Base-by-base conservation (phyloP, 164 flowering plant genomes). In the Cinnamomum chago region DNA sequence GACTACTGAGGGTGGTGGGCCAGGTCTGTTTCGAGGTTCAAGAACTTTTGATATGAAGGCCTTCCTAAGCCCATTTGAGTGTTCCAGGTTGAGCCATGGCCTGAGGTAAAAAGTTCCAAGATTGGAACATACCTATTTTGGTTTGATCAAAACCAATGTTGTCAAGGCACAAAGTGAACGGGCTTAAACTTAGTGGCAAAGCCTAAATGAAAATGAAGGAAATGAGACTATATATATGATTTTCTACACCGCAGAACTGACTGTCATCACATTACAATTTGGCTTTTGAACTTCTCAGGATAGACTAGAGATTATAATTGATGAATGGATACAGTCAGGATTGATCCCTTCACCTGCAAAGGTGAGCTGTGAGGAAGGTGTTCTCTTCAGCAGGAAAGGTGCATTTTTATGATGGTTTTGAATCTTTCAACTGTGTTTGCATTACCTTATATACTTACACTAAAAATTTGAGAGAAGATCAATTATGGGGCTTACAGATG, bases 281-380 rank as follows among this genome's bases (percentile, higher is more conserved):
- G 35, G 50, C 70, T 72, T 68, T 72, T 58, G 27, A 1, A 69
- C 0, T 84, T 78, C 89, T 78, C 89, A 92, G 97, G 90, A 87
- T 83, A 91, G 96, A 85, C 91, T 94, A 80, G 92, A 89, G 82
- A 86, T 87, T 72, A 85, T 94, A 75, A 75, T 92, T 62, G 82
- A 81, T 72, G 83, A 72, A 33, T 92, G 94, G 94, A 86, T 92
- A 77, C 80, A 81, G 70, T 79, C 28, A 22, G 85, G 90, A 71
- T 76, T 78, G 73, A 83, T 94, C 27, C 97, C 96, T 67, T 84
- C 96, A 78, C 93, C 97, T 50, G 91, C 94, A 69, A 93, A 89
- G 79, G 97, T 91, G 62, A 92, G 96, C 82, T 81, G 84, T 76
- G 79, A 77, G 72, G 98, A 94, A 84, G 96, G 93, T 28, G 80